phyloP scores from a whole-genome alignment of 192 early-diverging fungal species.

The Mortierella hygrophila region DNA sequence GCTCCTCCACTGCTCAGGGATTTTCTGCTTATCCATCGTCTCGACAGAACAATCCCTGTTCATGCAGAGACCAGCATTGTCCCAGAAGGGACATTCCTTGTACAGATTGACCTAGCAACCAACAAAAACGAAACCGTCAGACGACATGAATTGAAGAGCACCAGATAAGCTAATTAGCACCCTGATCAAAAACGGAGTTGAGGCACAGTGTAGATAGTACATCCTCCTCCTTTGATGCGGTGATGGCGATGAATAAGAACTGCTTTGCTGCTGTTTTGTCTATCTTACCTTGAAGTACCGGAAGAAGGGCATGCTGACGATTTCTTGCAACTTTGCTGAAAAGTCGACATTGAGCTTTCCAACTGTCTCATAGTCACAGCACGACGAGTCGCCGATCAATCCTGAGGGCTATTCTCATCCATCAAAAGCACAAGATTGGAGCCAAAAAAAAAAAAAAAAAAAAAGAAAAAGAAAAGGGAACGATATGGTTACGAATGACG shows the following conservation, averaged over 20 bases:
- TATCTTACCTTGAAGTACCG: constrained; percentile 85
- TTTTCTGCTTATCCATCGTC: constrained; percentile 69
- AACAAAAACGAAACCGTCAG: neutral
- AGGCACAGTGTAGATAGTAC: neutral
- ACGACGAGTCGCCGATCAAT: constrained; percentile 70
- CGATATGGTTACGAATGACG: neutral
- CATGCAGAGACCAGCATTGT: constrained; percentile 70
- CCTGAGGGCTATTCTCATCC: constrained; percentile 60
- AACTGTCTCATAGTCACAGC: constrained; percentile 80
- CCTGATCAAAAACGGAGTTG: neutral
- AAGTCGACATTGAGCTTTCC: constrained; percentile 84
- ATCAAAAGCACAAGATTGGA: neutral
- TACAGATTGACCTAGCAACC: constrained; percentile 71
- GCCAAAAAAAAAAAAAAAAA: neutral
- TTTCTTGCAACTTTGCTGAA: constrained; percentile 72
- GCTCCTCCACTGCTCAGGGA: constrained; percentile 40
- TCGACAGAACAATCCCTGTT: constrained; percentile 78
- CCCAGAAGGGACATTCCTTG: constrained; percentile 84
- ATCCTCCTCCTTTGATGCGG: neutral
- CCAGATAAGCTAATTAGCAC: neutral
- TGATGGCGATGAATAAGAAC: neutral
- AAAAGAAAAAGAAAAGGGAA: neutral
- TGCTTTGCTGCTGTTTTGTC: neutral
- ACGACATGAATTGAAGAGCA: neutral
- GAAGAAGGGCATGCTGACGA: constrained; percentile 92